Evolutionary conservation across 2,329 filamentous ascomycete genomes (phyloP).

Genomic region (Cercospora beticola): DNA sequence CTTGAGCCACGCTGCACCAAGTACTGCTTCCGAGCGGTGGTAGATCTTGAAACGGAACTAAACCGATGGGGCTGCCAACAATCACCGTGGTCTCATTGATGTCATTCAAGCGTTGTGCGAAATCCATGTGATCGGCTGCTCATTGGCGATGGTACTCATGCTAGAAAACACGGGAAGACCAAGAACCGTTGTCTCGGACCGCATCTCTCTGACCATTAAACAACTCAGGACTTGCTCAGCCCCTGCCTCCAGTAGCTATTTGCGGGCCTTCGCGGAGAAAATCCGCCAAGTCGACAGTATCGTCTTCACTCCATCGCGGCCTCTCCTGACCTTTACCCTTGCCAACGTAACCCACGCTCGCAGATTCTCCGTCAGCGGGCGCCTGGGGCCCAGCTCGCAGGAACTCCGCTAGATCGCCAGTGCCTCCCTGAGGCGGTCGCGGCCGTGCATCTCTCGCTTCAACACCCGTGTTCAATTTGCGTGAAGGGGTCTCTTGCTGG

Average conservation of each 20-base stretch:
- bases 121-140: too few relatives aligned
- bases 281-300: background rate
- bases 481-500: background rate
- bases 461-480: background rate
- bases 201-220: too few relatives aligned
- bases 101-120: too few relatives aligned
- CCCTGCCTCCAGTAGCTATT: background rate
- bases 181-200: background rate
- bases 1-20: slow-evolving; percentile 42
- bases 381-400: background rate
- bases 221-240: background rate
- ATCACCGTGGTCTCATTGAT: too few relatives aligned
- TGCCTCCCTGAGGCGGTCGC: background rate
- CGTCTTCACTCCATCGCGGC: background rate
- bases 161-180: background rate
- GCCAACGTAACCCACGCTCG: background rate
- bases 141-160: too few relatives aligned
- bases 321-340: background rate
- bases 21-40: too few relatives aligned
- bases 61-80: too few relatives aligned
- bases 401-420: slow-evolving; percentile 4
- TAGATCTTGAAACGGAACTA: too few relatives aligned
- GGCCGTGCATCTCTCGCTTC: slow-evolving; percentile 1
- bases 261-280: slow-evolving; percentile 2
- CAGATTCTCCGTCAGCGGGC: background rate